Evolutionary conservation across 2,329 filamentous ascomycete species (phyloP).

Genomic region (Trichoderma cornu-damae): DNA sequence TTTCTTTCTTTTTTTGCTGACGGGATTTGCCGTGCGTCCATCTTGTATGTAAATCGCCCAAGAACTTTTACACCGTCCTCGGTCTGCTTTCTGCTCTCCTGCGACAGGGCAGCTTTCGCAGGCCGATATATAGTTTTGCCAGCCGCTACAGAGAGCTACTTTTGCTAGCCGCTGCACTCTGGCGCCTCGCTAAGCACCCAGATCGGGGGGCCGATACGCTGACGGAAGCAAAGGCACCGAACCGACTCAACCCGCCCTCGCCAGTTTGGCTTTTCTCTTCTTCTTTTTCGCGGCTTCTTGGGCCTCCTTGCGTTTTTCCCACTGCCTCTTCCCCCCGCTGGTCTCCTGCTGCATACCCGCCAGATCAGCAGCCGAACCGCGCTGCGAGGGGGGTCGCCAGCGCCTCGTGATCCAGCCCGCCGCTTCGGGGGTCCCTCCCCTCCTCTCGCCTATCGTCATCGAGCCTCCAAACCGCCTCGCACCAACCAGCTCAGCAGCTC

Average conservation of each 20-base stretch:
- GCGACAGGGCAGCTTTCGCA: no score
- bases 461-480: neutral
- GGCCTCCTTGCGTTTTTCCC: neutral
- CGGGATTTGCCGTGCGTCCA: neutral
- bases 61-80: no score
- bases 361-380: conserved; percentile 13
- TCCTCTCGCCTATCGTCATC: conserved; percentile 14
- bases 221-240: conserved; percentile 4
- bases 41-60: neutral
- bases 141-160: neutral
- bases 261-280: neutral
- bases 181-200: conserved; percentile 4
- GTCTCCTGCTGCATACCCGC: neutral
- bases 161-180: conserved; percentile 1
- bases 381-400: conserved; percentile 17
- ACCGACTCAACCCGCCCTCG: neutral
- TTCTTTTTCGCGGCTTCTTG: neutral
- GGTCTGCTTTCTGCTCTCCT: no score
- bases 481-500: neutral
- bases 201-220: conserved; percentile 1
- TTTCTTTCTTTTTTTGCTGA: neutral
- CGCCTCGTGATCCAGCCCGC: conserved; percentile 19
- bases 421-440: conserved; percentile 6
- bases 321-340: neutral
- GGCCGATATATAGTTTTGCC: no score